Evolutionary conservation across 2,329 filamentous ascomycete species (phyloP).

Genomic region (Beauveria australis): DNA sequence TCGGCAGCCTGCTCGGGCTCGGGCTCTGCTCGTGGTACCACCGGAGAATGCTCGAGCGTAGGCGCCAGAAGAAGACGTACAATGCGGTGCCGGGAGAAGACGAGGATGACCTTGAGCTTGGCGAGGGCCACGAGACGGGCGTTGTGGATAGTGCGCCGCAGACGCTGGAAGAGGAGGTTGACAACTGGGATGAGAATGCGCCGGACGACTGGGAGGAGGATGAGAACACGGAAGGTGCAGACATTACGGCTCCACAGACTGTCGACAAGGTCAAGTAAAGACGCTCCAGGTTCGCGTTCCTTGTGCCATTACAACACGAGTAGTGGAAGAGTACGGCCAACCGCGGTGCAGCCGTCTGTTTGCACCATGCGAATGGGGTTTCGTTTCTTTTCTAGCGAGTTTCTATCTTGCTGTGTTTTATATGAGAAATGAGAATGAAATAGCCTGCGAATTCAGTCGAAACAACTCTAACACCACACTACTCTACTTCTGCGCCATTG

Average conservation of each 20-base stretch:
- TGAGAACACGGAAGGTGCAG: constrained; percentile 27
- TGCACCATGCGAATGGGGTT: not conserved
- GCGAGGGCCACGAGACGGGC: constrained; percentile 61
- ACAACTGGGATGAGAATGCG: constrained; percentile 88
- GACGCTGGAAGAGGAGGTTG: constrained; percentile 70
- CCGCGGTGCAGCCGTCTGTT: not conserved
- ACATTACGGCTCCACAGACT: constrained; percentile 13
- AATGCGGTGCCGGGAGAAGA: constrained; percentile 57
- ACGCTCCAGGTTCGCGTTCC: too few relatives aligned
- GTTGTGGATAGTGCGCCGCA: constrained; percentile 34
- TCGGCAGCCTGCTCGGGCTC: constrained; percentile 66
- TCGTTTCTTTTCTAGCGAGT: not conserved
- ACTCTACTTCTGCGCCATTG: not conserved
- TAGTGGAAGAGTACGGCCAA: not conserved
- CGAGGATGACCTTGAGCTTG: constrained; percentile 68
- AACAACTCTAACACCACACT: not conserved
- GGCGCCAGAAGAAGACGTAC: constrained; percentile 66
- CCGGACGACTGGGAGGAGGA: constrained; percentile 51
- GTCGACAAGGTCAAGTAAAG: not conserved
- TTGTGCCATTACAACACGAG: not conserved
- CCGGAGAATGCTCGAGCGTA: constrained; percentile 86
- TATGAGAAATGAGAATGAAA: constrained; percentile 5
- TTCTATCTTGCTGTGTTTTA: not conserved
- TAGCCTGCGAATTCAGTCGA: not conserved
- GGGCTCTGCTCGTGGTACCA: constrained; percentile 85